phyloP scores from a whole-genome alignment of 768 basidiomycete species.

The Boletus barrowsii region DNA sequence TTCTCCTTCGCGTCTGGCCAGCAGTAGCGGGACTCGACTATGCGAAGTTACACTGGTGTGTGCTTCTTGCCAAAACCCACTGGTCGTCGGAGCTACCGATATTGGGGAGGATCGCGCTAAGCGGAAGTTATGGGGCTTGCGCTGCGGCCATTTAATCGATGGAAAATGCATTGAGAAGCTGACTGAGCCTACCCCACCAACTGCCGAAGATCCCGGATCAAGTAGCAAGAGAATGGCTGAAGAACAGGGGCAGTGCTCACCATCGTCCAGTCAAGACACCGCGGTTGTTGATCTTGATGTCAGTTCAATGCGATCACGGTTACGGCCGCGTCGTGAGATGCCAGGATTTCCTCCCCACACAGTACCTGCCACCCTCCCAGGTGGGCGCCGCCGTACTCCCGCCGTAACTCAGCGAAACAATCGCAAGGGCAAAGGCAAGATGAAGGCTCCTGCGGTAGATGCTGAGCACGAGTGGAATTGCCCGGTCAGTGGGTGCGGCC shows the following conservation, averaged over 20 bases:
- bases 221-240: constrained; percentile 12
- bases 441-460: constrained; percentile 37
- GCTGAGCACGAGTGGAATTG: constrained; percentile 60
- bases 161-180: constrained; percentile 68
- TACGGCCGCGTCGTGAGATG: constrained; percentile 45
- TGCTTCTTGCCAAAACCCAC: constrained; percentile 61
- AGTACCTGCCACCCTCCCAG: constrained; percentile 3
- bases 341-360: constrained; percentile 6
- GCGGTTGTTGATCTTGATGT: constrained; percentile 14
- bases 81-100: constrained; percentile 51
- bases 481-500: constrained; percentile 57
- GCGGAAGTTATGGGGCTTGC: constrained; percentile 63
- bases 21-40: constrained; percentile 24
- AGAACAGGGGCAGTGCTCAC: not conserved
- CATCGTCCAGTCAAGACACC: constrained; percentile 28
- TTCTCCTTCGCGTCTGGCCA: constrained; percentile 17
- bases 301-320: constrained; percentile 53
- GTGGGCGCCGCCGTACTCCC: constrained; percentile 6
- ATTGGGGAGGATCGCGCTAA: constrained; percentile 45
- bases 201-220: constrained; percentile 7
- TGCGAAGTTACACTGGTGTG: constrained; percentile 55
- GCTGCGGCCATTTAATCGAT: constrained; percentile 78
- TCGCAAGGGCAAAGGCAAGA: constrained; percentile 35
- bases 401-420: constrained; percentile 13
- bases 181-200: constrained; percentile 40